These are phyloP conservation scores for Zalaria obscura DNA, from an alignment of 2,329 filamentous ascomycete genomes.

Conservation along the genomic window DNA sequence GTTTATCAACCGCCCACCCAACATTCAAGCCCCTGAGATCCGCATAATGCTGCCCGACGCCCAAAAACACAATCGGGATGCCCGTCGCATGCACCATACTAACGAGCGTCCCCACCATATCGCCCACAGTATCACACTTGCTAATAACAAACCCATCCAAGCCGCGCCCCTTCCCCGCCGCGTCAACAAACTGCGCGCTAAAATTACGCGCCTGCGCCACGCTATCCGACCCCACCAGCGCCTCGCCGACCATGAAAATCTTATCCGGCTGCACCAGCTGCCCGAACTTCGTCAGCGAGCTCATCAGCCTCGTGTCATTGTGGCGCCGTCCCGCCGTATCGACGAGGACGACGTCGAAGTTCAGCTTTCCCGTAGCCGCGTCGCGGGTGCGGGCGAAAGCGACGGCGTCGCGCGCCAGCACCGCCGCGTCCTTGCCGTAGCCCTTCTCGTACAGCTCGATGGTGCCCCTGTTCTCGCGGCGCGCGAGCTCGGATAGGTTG, in stretches of 20 bases:
- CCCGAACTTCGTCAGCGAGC: constrained; percentile 89
- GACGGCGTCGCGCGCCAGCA: constrained; percentile 92
- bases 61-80: constrained; percentile 89
- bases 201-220: constrained; percentile 95
- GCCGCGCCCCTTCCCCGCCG: constrained; percentile 44
- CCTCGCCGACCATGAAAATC: constrained; percentile 93
- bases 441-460: constrained; percentile 94
- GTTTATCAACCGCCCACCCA: constrained; percentile 45
- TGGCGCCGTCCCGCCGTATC: constrained; percentile 91
- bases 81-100: constrained; percentile 96
- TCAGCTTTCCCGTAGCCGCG: constrained; percentile 10
- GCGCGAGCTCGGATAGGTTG: constrained; percentile 78
- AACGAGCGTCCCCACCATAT: constrained; percentile 93
- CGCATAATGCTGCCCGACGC: constrained; percentile 54
- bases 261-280: constrained; percentile 95
- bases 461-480: constrained; percentile 62
- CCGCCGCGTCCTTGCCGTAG: constrained; percentile 93
- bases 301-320: constrained; percentile 94
- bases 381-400: constrained; percentile 56
- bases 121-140: constrained; percentile 98
- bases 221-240: constrained; percentile 86
- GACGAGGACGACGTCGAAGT: constrained; percentile 86
- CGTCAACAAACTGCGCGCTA: constrained; percentile 61
- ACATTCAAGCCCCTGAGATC: constrained; percentile 51
- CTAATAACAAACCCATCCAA: constrained; percentile 97